These are phyloP conservation scores for Amauroascus verrucosus DNA, from an alignment of 2,329 filamentous ascomycete species.

Conservation along the genomic window DNA sequence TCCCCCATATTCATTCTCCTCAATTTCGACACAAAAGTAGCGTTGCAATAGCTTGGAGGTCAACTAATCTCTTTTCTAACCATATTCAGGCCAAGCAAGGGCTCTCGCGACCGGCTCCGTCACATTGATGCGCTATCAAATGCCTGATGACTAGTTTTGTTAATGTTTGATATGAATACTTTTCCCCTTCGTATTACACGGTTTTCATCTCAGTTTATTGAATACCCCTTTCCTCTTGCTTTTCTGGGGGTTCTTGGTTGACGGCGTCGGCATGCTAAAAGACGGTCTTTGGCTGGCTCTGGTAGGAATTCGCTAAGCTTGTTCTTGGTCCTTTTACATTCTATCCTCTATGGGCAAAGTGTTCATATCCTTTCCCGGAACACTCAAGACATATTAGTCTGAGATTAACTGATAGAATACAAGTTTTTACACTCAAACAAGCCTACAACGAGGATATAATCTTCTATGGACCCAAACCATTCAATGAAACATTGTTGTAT, in stretches of 20 bases:
- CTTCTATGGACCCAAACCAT: slow-evolving; percentile 4
- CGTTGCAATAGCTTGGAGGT: not conserved
- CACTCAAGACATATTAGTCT: no score
- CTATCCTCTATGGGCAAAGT: no score
- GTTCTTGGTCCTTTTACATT: not conserved
- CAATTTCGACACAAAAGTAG: not conserved
- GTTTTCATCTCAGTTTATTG: not conserved
- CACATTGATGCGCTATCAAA: slow-evolving; percentile 3
- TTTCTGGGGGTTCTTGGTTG: slow-evolving; percentile 1
- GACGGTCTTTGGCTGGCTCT: not conserved
- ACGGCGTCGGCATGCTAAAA: slow-evolving; percentile 9
- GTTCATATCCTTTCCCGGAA: no score
- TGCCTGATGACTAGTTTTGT: not conserved
- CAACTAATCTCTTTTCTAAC: slow-evolving; percentile 10
- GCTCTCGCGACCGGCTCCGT: slow-evolving; percentile 29
- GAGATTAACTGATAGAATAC: not conserved
- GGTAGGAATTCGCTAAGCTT: not conserved
- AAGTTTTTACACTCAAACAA: not conserved
- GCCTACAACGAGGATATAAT: not conserved
- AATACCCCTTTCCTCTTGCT: slow-evolving; percentile 5
- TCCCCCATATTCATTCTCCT: no score
- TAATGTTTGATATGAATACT: slow-evolving; percentile 8
- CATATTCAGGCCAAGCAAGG: slow-evolving; percentile 35
- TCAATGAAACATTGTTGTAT: not conserved
- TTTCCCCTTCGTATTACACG: not conserved